Conservation (phyloP, 257 asterid species). For the Echium plantagineum region DNA sequence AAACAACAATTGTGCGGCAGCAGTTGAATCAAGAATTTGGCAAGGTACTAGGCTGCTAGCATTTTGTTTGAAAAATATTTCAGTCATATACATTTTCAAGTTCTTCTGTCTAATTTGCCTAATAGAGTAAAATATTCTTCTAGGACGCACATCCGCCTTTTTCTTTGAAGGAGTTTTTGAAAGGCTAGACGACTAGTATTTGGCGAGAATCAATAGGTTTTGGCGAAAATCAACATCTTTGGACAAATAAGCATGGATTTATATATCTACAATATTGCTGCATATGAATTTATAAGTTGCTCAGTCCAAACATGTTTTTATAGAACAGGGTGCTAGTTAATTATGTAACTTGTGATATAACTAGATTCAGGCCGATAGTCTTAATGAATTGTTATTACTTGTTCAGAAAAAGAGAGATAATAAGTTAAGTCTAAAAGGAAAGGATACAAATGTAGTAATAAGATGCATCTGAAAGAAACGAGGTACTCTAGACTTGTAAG, state of each 20-base stretch:
- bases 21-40: conserved; percentile 57
- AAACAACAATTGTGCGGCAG: conserved; percentile 62
- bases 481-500: too few species aligned
- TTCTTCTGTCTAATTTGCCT: not conserved
- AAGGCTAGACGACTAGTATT: conserved; percentile 27
- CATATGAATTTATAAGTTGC: not conserved
- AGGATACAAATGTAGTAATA: too few species aligned
- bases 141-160: conserved; percentile 59
- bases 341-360: not conserved
- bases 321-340: not conserved
- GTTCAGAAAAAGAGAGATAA: too few species aligned
- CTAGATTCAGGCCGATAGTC: not conserved
- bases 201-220: not conserved
- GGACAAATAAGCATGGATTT: not conserved
- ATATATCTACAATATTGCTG: not conserved
- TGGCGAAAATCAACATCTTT: too few species aligned
- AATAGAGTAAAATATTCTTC: not conserved
- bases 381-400: too few species aligned
- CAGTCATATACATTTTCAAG: not conserved
- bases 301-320: not conserved
- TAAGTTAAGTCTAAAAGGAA: too few species aligned
- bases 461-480: too few species aligned
- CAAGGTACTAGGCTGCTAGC: conserved; percentile 42
- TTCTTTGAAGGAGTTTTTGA: conserved; percentile 61
- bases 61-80: conserved; percentile 7